These are phyloP conservation scores for Ilyonectria destructans DNA, from an alignment of 2,329 filamentous ascomycete species.

Conservation along the genomic window DNA sequence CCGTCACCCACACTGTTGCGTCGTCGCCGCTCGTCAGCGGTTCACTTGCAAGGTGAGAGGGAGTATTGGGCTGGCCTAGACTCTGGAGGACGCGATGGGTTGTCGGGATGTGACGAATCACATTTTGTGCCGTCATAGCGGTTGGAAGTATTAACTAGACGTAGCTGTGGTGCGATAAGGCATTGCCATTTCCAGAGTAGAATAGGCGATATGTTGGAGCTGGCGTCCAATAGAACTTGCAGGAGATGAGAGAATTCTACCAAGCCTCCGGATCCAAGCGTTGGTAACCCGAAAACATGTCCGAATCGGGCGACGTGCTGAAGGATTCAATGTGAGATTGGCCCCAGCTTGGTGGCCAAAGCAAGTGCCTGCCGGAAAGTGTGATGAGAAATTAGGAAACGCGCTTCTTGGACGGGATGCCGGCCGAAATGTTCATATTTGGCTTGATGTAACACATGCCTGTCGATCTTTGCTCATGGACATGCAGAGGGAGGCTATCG, in stretches of 20 bases:
- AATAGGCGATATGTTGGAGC: constrained; percentile 13
- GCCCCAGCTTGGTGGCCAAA: constrained; percentile 5
- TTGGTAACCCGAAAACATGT: constrained; percentile 6
- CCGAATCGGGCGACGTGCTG: constrained; percentile 25
- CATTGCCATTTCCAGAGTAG: constrained; percentile 30
- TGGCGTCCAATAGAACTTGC: constrained; percentile 30
- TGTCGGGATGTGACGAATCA: constrained; percentile 44
- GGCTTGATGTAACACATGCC: constrained; percentile 17
- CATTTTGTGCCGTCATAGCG: constrained; percentile 37
- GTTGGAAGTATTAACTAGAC: constrained; percentile 15
- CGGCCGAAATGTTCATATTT: constrained; percentile 3
- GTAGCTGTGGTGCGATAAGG: constrained; percentile 33
- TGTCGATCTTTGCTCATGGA: constrained; percentile 3
- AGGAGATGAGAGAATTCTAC: constrained; percentile 20
- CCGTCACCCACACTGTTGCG: constrained; percentile 12
- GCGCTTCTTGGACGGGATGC: constrained; percentile 4
- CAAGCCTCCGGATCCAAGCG: constrained; percentile 14
- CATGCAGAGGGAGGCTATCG: not conserved
- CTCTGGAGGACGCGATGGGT: constrained; percentile 9
- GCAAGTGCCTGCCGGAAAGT: constrained; percentile 28
- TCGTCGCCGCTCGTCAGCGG: constrained; percentile 19
- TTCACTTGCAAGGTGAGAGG: constrained; percentile 15
- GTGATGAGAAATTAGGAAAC: constrained; percentile 5
- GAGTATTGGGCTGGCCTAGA: constrained; percentile 28
- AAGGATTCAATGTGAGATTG: constrained; percentile 16